Conservation (phyloP, 768 basidiomycete species). For the Rhizopogon salebrosus region DNA sequence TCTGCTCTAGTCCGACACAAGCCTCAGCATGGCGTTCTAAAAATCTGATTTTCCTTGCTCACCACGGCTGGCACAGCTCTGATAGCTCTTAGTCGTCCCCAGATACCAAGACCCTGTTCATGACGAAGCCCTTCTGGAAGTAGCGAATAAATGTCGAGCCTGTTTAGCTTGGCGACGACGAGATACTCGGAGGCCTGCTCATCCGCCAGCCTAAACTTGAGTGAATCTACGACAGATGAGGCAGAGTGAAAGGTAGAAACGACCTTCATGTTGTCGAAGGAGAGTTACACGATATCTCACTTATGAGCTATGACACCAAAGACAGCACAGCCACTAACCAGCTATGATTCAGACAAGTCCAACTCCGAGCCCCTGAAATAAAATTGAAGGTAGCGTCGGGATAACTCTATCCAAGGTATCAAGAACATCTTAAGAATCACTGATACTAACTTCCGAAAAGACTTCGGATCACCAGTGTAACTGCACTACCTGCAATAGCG, state of each 20-base stretch:
- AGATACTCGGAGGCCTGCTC: constrained; percentile 52
- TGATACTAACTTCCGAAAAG: constrained; percentile 10
- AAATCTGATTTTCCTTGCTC: constrained; percentile 14
- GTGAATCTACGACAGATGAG: constrained; percentile 64
- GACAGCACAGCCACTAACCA: too few species aligned
- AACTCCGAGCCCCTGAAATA: too few species aligned
- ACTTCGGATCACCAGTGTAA: constrained; percentile 18
- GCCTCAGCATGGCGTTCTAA: neutral
- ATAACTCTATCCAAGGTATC: neutral
- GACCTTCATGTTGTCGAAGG: constrained; percentile 37
- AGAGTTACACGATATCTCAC: neutral
- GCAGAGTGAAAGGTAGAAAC: constrained; percentile 74
- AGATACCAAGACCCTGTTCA: constrained; percentile 59
- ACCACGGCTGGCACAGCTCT: constrained; percentile 53
- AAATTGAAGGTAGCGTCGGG: constrained; percentile 5
- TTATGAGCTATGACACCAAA: too few species aligned
- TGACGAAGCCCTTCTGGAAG: constrained; percentile 53
- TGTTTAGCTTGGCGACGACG: constrained; percentile 61
- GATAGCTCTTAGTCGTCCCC: constrained; percentile 60
- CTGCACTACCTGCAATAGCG: constrained; percentile 21
- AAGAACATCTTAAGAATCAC: neutral
- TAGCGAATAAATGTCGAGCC: constrained; percentile 65
- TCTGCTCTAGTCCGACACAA: constrained; percentile 19
- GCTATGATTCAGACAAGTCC: too few species aligned
- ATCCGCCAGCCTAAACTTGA: constrained; percentile 60